Percentiles rank a stretch among this genome's conserved stretches.
phyloP scores from a whole-genome alignment of 129 eudicot species.

The Calendula officinalis region DNA sequence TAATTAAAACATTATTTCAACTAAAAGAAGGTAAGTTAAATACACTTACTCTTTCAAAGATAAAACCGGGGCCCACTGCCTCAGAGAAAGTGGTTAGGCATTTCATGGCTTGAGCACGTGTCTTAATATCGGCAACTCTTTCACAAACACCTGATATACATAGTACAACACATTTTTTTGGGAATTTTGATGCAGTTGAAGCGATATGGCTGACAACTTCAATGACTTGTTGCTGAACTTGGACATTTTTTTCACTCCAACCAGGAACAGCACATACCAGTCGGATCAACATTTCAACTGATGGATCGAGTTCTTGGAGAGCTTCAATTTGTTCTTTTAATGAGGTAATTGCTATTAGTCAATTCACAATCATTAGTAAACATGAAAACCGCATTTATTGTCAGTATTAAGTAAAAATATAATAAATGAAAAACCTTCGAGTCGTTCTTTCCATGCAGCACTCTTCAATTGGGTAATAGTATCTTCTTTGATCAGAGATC shows the following conservation, averaged over 20 bases:
- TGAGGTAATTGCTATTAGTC: slow-evolving; percentile 56
- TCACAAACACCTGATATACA: slow-evolving; percentile 81
- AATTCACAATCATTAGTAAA: slow-evolving; percentile 4
- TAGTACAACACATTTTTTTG: slow-evolving; percentile 86
- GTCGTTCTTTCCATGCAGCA: slow-evolving; percentile 95
- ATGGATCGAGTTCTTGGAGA: slow-evolving; percentile 49
- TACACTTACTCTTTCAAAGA: slow-evolving; percentile 83
- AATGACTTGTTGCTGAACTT: slow-evolving; percentile 97
- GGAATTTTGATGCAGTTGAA: slow-evolving; percentile 77
- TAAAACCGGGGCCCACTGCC: slow-evolving; percentile 93
- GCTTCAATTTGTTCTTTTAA: slow-evolving; percentile 81
- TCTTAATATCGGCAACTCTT: slow-evolving; percentile 98
- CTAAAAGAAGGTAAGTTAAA: not conserved
- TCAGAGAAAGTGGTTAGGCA: slow-evolving; percentile 91
- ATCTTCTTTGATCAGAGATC: slow-evolving; percentile 68
- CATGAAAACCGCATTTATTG: not conserved
- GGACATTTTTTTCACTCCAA: slow-evolving; percentile 96
- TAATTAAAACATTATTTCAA: not conserved
- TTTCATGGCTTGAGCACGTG: slow-evolving; percentile 91
- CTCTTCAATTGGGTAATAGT: slow-evolving; percentile 75
- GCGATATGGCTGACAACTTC: slow-evolving; percentile 71
- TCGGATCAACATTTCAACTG: slow-evolving; percentile 82
- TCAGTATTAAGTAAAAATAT: not conserved
- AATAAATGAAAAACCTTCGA: slow-evolving; percentile 60
- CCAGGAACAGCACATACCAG: slow-evolving; percentile 87